Evolutionary conservation across 2,329 filamentous ascomycete species (phyloP).

Genomic region (Alternaria alternata): DNA sequence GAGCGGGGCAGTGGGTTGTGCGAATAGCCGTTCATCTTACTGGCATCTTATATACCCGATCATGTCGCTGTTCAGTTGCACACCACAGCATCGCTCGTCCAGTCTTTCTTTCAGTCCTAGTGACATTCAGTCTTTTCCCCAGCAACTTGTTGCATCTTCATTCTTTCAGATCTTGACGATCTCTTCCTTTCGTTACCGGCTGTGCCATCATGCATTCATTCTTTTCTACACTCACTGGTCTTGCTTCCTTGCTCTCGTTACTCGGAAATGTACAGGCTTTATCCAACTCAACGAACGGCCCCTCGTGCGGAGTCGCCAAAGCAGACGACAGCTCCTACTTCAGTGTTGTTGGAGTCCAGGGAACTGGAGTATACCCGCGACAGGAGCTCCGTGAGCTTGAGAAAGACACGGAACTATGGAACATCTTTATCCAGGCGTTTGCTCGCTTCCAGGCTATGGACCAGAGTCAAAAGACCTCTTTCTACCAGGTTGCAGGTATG

Average conservation of each 20-base stretch:
- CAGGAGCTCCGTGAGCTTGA: constrained; percentile 42
- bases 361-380: constrained; percentile 39
- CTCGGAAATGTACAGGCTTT: constrained; percentile 24
- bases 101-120: constrained; percentile 34
- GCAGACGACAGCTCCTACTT: constrained; percentile 36
- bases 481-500: constrained; percentile 44
- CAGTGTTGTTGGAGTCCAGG: constrained; percentile 45
- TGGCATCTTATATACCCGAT: constrained; percentile 2
- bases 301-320: constrained; percentile 31
- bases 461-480: constrained; percentile 41
- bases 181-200: constrained; percentile 37
- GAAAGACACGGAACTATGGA: constrained; percentile 42
- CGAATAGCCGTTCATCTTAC: constrained; percentile 20
- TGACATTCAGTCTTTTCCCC: constrained; percentile 36
- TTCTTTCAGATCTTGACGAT: constrained; percentile 35
- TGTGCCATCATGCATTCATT: constrained; percentile 41
- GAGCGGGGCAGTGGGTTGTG: constrained; percentile 24
- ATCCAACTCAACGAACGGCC: constrained; percentile 25
- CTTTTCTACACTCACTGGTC: constrained; percentile 29
- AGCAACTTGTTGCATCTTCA: constrained; percentile 23
- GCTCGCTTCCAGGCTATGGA: constrained; percentile 44
- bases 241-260: constrained; percentile 30
- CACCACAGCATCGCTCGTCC: constrained; percentile 9
- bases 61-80: not conserved
- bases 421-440: constrained; percentile 43